These are phyloP conservation scores for Golovinomyces cichoracearum DNA, from an alignment of 2,329 filamentous ascomycete genomes.

Conservation along the genomic window DNA sequence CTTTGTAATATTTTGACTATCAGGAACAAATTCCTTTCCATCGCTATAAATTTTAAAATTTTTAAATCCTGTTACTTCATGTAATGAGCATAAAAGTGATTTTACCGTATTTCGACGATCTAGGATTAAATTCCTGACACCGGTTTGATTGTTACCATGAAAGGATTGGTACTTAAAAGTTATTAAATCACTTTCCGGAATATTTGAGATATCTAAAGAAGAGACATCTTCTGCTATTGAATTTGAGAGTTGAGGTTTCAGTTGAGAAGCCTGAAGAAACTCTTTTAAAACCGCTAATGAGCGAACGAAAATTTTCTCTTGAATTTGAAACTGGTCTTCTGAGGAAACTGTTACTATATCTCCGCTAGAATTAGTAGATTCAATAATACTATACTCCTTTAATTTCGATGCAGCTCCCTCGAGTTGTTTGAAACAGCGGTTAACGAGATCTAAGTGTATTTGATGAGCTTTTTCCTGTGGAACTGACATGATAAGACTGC, in stretches of 20 bases:
- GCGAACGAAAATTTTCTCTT: slow-evolving; percentile 39
- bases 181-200: slow-evolving; percentile 35
- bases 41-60: slow-evolving; percentile 49
- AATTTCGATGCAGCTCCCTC: slow-evolving; percentile 34
- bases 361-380: slow-evolving; percentile 23
- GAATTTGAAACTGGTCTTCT: slow-evolving; percentile 23
- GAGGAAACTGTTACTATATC: slow-evolving; percentile 25
- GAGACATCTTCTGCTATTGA: slow-evolving; percentile 30
- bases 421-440: slow-evolving; percentile 46
- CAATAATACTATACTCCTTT: slow-evolving; percentile 22
- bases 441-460: slow-evolving; percentile 43
- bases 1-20: slow-evolving; percentile 29
- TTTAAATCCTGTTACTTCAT: slow-evolving; percentile 45
- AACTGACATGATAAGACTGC: slow-evolving; percentile 23
- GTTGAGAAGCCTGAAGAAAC: slow-evolving; percentile 35
- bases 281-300: slow-evolving; percentile 42
- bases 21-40: slow-evolving; percentile 37
- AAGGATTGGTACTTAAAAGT: slow-evolving; percentile 52
- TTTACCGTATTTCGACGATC: slow-evolving; percentile 44
- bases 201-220: slow-evolving; percentile 19
- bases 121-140: slow-evolving; percentile 35
- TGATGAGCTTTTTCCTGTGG: slow-evolving; percentile 25
- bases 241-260: slow-evolving; percentile 32
- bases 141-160: slow-evolving; percentile 31
- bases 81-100: slow-evolving; percentile 40